Percentiles rank a stretch among this genome's conserved stretches.
phyloP scores from a whole-genome alignment of 805 yeast genomes.

The Cyberlindnera galapagoensis region DNA sequence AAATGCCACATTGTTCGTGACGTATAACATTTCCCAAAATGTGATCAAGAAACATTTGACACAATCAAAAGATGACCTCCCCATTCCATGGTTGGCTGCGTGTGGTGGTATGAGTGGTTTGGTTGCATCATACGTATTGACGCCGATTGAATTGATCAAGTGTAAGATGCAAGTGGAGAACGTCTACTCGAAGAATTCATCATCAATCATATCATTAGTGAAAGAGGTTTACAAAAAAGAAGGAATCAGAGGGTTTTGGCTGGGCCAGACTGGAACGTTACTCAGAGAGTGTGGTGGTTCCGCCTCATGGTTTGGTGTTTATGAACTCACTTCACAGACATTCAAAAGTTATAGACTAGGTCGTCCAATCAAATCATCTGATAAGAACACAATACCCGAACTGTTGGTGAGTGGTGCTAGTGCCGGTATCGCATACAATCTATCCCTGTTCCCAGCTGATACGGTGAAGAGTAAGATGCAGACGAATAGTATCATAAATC shows the following conservation, averaged over 20 bases:
- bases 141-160: slow-evolving; percentile 89
- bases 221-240: slow-evolving; percentile 35
- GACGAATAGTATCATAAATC: slow-evolving; percentile 38
- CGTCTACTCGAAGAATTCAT: slow-evolving; percentile 22
- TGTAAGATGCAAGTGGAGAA: slow-evolving; percentile 77
- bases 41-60: slow-evolving; percentile 24
- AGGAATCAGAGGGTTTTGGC: slow-evolving; percentile 78
- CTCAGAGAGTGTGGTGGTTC: slow-evolving; percentile 85
- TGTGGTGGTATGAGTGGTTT: slow-evolving; percentile 85
- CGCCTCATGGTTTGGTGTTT: slow-evolving; percentile 90
- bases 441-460: slow-evolving; percentile 82
- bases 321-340: slow-evolving; percentile 47
- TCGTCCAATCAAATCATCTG: slow-evolving; percentile 14
- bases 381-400: slow-evolving; percentile 39
- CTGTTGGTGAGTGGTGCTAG: slow-evolving; percentile 71
- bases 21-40: slow-evolving; percentile 46
- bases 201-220: slow-evolving; percentile 34
- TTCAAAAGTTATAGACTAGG: slow-evolving; percentile 30
- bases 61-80: slow-evolving; percentile 20
- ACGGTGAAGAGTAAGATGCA: slow-evolving; percentile 86
- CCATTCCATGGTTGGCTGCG: slow-evolving; percentile 39
- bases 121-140: slow-evolving; percentile 72
- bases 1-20: slow-evolving; percentile 70
- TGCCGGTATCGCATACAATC: slow-evolving; percentile 80
- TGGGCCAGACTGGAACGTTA: slow-evolving; percentile 78